Evolutionary conservation across 1,139 yeast species (phyloP).

Genomic region (Debaryomyces sp.): DNA sequence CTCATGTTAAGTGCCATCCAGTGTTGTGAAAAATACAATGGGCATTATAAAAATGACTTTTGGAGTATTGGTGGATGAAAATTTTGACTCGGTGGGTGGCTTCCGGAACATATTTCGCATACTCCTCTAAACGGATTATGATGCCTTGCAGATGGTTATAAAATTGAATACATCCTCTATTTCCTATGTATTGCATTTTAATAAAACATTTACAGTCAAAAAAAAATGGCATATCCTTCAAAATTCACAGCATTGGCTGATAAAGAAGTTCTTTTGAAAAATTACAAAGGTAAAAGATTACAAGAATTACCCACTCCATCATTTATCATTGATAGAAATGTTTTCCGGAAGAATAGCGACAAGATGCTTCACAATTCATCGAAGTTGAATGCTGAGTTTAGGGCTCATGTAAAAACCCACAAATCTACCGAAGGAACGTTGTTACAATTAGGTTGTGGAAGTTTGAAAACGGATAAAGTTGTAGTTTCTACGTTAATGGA

Average conservation of each 20-base stretch:
- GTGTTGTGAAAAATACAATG: not conserved
- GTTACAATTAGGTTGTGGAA: constrained; percentile 31
- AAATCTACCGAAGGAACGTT: constrained; percentile 48
- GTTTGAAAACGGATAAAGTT: constrained; percentile 42
- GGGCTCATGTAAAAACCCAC: constrained; percentile 80
- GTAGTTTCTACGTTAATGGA: constrained; percentile 76
- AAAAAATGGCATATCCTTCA: constrained; percentile 16
- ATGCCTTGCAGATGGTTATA: not conserved
- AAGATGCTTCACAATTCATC: constrained; percentile 35
- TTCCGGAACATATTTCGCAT: not conserved
- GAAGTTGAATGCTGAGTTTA: constrained; percentile 39
- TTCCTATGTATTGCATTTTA: not conserved
- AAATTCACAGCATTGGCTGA: constrained; percentile 23
- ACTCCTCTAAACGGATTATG: not conserved
- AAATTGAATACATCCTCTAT: not conserved
- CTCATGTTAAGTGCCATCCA: not conserved
- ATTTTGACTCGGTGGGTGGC: not conserved
- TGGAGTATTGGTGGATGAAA: not conserved
- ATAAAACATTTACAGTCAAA: not conserved
- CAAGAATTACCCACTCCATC: constrained; percentile 41
- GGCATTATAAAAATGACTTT: not conserved
- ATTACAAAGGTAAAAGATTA: constrained; percentile 29
- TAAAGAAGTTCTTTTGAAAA: constrained; percentile 23
- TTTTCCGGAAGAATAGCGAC: constrained; percentile 28
- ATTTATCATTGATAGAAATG: constrained; percentile 27